Evolutionary conservation across 495 filamentous ascomycete genomes (phyloP).

Genomic region (Podospora appendiculata): DNA sequence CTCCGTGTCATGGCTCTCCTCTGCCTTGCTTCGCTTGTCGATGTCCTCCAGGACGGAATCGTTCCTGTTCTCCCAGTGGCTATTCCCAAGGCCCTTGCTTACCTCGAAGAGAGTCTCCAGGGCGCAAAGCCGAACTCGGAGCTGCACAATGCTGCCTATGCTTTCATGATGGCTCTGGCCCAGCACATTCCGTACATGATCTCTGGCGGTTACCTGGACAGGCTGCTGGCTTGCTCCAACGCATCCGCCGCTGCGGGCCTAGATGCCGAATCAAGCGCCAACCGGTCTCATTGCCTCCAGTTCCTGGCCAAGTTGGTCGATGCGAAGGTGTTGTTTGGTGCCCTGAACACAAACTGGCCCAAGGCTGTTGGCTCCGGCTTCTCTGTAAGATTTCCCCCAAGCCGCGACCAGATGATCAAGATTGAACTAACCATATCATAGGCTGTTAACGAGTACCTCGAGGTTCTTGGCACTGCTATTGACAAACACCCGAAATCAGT

Average conservation of each 20-base stretch:
- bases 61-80: slow-evolving; percentile 73
- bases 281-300: slow-evolving; percentile 58
- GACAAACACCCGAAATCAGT: slow-evolving; percentile 68
- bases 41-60: slow-evolving; percentile 75
- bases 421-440: slow-evolving; percentile 18
- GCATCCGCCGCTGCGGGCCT: slow-evolving; percentile 53
- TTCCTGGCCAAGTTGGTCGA: slow-evolving; percentile 67
- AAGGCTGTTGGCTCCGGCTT: slow-evolving; percentile 52
- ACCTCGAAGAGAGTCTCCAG: slow-evolving; percentile 56
- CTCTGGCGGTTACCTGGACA: slow-evolving; percentile 60
- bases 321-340: slow-evolving; percentile 54
- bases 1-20: slow-evolving; percentile 77
- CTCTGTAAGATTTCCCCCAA: slow-evolving; percentile 36
- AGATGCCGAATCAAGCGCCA: slow-evolving; percentile 51
- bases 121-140: slow-evolving; percentile 44
- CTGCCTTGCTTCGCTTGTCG: slow-evolving; percentile 78
- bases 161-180: slow-evolving; percentile 68
- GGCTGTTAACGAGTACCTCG: slow-evolving; percentile 59
- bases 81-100: slow-evolving; percentile 58
- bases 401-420: neutral
- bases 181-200: slow-evolving; percentile 82
- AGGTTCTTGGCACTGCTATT: slow-evolving; percentile 57
- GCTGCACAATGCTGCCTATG: slow-evolving; percentile 75
- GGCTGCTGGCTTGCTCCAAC: slow-evolving; percentile 59
- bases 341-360: slow-evolving; percentile 63